phyloP scores from a whole-genome alignment of 1,284 basidiomycete species.

The Cryptococcus amylolentus region DNA sequence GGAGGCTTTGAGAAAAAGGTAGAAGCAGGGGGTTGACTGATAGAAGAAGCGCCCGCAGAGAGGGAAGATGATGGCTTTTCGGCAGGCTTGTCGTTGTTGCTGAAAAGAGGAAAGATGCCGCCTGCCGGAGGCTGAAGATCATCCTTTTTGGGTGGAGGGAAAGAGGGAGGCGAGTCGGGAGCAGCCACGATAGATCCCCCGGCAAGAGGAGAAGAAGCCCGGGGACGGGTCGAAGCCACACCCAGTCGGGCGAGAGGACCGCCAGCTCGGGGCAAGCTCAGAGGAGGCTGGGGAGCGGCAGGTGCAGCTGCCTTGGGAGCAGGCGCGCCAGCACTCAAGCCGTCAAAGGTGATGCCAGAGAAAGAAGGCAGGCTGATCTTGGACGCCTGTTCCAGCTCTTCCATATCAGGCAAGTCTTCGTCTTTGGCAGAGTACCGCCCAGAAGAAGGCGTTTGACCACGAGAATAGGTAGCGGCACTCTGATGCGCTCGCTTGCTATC shows the following conservation, averaged over 20 bases:
- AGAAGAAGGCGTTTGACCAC: conserved; percentile 31
- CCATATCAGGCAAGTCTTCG: conserved; percentile 47
- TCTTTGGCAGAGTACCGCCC: conserved; percentile 47
- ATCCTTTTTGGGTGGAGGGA: conserved; percentile 4
- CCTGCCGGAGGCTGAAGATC: conserved; percentile 4
- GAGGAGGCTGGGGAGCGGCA: neutral
- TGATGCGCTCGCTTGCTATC: conserved; percentile 39
- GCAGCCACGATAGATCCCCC: conserved; percentile 32
- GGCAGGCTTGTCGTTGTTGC: conserved; percentile 4
- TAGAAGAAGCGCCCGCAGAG: conserved; percentile 14
- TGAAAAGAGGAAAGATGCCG: conserved; percentile 20
- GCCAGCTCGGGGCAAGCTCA: conserved; percentile 3
- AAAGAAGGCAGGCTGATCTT: conserved; percentile 42
- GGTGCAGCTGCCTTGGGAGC: conserved; percentile 1
- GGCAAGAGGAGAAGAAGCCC: conserved; percentile 45
- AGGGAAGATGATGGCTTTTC: neutral
- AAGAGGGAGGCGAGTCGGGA: conserved; percentile 38
- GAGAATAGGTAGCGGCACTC: conserved; percentile 38
- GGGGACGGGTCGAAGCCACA: conserved; percentile 28
- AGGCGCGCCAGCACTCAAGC: conserved; percentile 12
- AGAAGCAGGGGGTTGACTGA: conserved; percentile 22
- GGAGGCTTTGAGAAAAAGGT: conserved; percentile 24
- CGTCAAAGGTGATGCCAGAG: conserved; percentile 34
- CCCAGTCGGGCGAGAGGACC: conserved; percentile 25
- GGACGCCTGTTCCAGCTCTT: conserved; percentile 37